Percentiles rank a stretch among this genome's conserved stretches.
These are phyloP conservation scores for Cyclostephanos invisitatus DNA, from an alignment of 108 stramenopile genomes.

Conservation along the genomic window DNA sequence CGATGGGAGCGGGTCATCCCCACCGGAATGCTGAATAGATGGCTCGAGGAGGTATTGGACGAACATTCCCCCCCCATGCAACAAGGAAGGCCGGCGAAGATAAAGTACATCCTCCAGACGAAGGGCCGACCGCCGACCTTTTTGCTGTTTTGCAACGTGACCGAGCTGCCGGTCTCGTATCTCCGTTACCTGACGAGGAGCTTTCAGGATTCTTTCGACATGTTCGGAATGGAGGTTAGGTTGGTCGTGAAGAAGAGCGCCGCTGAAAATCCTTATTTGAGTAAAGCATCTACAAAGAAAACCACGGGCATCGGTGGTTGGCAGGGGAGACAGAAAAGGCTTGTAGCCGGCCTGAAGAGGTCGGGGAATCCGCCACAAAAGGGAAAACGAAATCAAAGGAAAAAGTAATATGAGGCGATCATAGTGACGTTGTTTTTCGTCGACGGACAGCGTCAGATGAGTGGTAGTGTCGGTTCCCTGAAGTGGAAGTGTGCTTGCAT, in stretches of 20 bases:
- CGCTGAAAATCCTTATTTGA: constrained; percentile 67
- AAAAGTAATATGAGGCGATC: not conserved
- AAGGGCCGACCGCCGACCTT: constrained; percentile 91
- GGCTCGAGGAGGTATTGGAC: constrained; percentile 76
- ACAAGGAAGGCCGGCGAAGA: constrained; percentile 56
- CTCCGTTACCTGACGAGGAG: constrained; percentile 76
- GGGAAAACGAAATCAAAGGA: constrained; percentile 12
- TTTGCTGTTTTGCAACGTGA: constrained; percentile 79
- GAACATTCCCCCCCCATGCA: constrained; percentile 65
- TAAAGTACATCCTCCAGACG: constrained; percentile 87
- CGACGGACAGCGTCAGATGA: too few species aligned
- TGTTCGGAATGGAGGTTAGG: constrained; percentile 84
- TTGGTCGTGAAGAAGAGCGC: constrained; percentile 76
- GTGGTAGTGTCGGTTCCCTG: too few species aligned
- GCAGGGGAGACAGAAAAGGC: constrained; percentile 60
- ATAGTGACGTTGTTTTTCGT: not conserved
- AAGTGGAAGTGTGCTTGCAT: too few species aligned
- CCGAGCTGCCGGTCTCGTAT: constrained; percentile 63
- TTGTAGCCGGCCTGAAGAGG: constrained; percentile 47
- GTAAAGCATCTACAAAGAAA: constrained; percentile 39
- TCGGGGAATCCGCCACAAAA: constrained; percentile 39
- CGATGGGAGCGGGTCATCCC: constrained; percentile 74
- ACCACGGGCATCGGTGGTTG: constrained; percentile 72
- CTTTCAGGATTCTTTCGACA: constrained; percentile 84
- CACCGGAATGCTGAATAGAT: constrained; percentile 81